Percentiles rank a stretch among this genome's conserved stretches.
These are phyloP conservation scores for Colletotrichum tropicicola DNA, from an alignment of 2,329 filamentous ascomycete species.

Conservation along the genomic window DNA sequence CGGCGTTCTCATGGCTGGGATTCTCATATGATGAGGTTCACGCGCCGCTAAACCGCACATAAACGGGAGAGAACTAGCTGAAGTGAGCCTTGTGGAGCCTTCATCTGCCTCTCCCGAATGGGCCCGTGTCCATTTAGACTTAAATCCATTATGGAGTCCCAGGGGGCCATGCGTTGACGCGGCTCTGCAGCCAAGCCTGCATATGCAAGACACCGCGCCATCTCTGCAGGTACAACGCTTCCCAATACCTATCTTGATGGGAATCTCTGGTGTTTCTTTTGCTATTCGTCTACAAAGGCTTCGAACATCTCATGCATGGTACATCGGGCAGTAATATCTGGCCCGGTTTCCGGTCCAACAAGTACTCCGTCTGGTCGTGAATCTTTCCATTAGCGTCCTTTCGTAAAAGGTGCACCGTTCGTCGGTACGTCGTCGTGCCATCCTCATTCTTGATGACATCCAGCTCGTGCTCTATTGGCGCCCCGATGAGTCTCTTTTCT, in stretches of 20 bases:
- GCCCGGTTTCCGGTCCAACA: constrained; percentile 12
- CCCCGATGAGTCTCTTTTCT: neutral
- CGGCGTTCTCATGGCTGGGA: neutral
- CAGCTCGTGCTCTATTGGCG: constrained; percentile 16
- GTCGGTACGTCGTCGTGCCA: constrained; percentile 4
- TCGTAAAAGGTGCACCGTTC: neutral
- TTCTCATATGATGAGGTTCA: neutral
- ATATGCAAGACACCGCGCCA: neutral
- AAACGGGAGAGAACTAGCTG: too few relatives aligned
- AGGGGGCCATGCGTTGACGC: neutral
- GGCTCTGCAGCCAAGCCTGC: neutral
- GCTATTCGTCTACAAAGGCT: neutral
- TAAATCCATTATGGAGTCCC: neutral
- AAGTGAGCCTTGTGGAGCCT: too few relatives aligned
- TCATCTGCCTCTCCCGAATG: too few relatives aligned
- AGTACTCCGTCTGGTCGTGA: constrained; percentile 1
- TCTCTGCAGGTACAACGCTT: too few relatives aligned
- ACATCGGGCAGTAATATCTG: neutral
- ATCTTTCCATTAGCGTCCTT: neutral
- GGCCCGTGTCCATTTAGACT: neutral
- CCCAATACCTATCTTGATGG: too few relatives aligned
- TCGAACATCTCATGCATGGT: constrained; percentile 18
- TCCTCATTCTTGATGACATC: neutral
- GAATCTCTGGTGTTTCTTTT: neutral
- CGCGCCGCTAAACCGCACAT: too few relatives aligned